Conservation (phyloP, 73 alveolate genomes). For the Uronychia setigera region DNA sequence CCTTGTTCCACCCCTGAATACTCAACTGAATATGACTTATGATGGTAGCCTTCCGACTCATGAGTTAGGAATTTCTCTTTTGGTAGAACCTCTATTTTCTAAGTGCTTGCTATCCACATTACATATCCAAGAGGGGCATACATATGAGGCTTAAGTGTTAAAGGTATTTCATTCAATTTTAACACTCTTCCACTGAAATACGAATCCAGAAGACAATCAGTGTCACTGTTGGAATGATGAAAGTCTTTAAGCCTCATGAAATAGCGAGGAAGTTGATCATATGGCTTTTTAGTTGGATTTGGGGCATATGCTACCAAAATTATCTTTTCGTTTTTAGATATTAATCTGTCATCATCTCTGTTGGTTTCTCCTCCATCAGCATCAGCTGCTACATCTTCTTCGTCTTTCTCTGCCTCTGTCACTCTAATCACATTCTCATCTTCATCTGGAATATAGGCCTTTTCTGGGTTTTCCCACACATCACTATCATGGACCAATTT, state of each 20-base stretch:
- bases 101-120: conserved; percentile 42
- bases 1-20: conserved; percentile 37
- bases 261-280: conserved; percentile 48
- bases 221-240: not conserved
- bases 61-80: not conserved
- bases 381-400: conserved; percentile 10
- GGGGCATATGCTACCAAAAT: conserved; percentile 48
- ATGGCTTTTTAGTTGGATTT: conserved; percentile 36
- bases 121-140: conserved; percentile 49
- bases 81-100: not conserved
- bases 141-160: conserved; percentile 41
- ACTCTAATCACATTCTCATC: conserved; percentile 44
- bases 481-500: conserved; percentile 36
- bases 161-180: not conserved
- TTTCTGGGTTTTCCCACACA: conserved; percentile 51
- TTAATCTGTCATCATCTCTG: not conserved
- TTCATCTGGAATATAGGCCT: conserved; percentile 57
- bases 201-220: not conserved
- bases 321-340: conserved; percentile 9
- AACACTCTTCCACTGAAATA: not conserved
- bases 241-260: conserved; percentile 4
- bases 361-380: not conserved
- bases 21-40: conserved; percentile 26
- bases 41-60: conserved; percentile 5
- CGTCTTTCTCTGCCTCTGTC: conserved; percentile 19